Evolutionary conservation across 352 stramenopile genomes (phyloP).

Genomic region (Plasmopara viticola): DNA sequence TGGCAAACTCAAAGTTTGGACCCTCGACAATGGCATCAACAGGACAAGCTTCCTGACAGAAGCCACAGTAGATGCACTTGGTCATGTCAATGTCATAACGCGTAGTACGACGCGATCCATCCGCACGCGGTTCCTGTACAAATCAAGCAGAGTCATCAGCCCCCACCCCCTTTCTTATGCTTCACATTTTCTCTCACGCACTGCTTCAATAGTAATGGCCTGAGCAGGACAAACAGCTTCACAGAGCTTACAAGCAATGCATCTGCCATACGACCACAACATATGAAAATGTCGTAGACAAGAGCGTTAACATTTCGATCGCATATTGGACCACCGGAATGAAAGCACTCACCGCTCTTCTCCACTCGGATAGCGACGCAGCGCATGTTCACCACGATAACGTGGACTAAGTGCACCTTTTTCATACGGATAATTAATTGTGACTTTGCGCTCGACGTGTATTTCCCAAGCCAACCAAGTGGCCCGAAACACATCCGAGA

Average conservation of each 20-base stretch:
- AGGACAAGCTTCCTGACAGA: slow-evolving; percentile 94
- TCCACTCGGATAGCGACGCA: slow-evolving; percentile 97
- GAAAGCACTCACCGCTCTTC: slow-evolving; percentile 90
- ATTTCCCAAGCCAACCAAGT: slow-evolving; percentile 79
- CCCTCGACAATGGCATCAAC: slow-evolving; percentile 99
- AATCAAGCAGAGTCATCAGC: no score
- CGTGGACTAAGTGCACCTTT: slow-evolving; percentile 94
- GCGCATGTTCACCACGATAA: slow-evolving; percentile 97
- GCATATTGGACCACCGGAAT: slow-evolving; percentile 12
- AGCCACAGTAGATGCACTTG: slow-evolving; percentile 99
- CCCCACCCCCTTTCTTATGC: no score
- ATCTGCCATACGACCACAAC: slow-evolving; percentile 43
- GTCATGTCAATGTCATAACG: slow-evolving; percentile 99
- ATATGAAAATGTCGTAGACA: slow-evolving; percentile 4
- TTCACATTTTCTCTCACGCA: slow-evolving; percentile 14
- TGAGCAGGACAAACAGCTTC: slow-evolving; percentile 99
- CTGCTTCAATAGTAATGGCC: slow-evolving; percentile 99
- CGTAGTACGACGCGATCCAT: slow-evolving; percentile 97
- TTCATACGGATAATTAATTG: slow-evolving; percentile 99
- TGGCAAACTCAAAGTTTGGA: slow-evolving; percentile 99
- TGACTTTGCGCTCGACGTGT: slow-evolving; percentile 90
- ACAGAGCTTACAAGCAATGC: slow-evolving; percentile 99
- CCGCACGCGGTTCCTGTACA: slow-evolving; percentile 89
- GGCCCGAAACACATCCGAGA: slow-evolving; percentile 71
- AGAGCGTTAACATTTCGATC: no score